Evolutionary conservation across 2,329 filamentous ascomycete species (phyloP).

Genomic region (Aspergillus persii): DNA sequence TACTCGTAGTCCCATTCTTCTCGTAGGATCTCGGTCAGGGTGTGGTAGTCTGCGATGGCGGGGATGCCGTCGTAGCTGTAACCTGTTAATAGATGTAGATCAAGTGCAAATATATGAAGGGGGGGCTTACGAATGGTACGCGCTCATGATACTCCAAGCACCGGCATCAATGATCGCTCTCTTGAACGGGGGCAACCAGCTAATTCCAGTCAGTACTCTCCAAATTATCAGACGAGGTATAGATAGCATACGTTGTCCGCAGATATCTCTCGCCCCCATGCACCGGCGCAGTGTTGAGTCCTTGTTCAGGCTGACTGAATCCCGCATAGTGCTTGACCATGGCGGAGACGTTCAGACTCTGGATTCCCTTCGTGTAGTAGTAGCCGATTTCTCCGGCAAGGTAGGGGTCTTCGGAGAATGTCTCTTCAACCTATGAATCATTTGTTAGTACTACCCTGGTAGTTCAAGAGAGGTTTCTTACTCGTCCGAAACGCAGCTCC

Average conservation of each 20-base stretch:
- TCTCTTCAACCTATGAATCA: conserved; percentile 59
- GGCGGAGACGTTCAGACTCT: conserved; percentile 64
- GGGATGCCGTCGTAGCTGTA: conserved; percentile 66
- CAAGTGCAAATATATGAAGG: not conserved
- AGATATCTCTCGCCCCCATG: conserved; percentile 57
- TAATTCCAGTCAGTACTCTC: conserved; percentile 6
- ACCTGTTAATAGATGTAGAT: not conserved
- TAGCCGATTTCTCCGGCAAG: conserved; percentile 68
- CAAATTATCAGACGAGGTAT: accelerated
- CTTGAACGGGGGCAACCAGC: conserved; percentile 60
- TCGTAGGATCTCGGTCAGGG: conserved; percentile 67
- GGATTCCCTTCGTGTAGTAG: conserved; percentile 59
- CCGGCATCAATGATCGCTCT: conserved; percentile 68
- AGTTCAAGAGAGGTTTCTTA: conserved; percentile 10
- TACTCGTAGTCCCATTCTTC: conserved; percentile 73
- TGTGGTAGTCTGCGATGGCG: conserved; percentile 62
- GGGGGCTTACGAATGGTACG: conserved; percentile 59
- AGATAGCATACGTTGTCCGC: conserved; percentile 54
- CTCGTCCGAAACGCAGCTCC: conserved; percentile 68
- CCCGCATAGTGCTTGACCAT: conserved; percentile 76
- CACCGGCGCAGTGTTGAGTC: conserved; percentile 64
- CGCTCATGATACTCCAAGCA: conserved; percentile 69
- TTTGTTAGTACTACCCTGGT: not conserved
- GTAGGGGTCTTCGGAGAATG: conserved; percentile 67
- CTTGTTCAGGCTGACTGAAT: conserved; percentile 68